Base-by-base conservation (phyloP, 805 yeast species). In the Candida methanosorbosa region DNA sequence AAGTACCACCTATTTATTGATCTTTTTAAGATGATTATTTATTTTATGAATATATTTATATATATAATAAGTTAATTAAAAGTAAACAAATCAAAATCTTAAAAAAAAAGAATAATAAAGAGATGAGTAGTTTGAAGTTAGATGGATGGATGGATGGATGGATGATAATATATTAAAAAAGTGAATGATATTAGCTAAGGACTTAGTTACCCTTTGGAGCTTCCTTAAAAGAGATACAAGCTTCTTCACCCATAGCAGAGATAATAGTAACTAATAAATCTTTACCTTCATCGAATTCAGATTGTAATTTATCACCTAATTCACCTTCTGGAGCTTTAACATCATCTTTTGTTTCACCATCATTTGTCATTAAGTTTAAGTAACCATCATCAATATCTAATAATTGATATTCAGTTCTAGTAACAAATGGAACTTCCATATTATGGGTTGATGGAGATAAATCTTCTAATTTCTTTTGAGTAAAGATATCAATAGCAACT, bases 401-500 rank as follows among this genome's bases (percentile, higher is more conserved):
- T 67, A 82, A 84, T 76, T 85, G 95, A 82, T 48, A 92, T 78
- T 92, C 98, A 55, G 81, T 76, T 81, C 98, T 94, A 62, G 68
- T 62, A 59, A 92, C 98, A 66, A 86, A 80, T 71, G 98, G 98
- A 64, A 90, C 97, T 72, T 90, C 97, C 97, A 92, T 88, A 76
- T 92, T 92, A 80, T 92, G 98, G 75, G 98, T 92, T 48, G 98
- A 92, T 72, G 98, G 98, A 54, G 98, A 92, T 68, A 92, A 83
- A 74, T 92, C 98, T 81, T 92, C 98, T 70, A 88, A 81, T 78
- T 92, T 92, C 88, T 92, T 92, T 70, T 85, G 83, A 59, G 98
- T 92, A 90, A 92, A 92, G 68, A 92, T 90, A 69, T 92, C 98
- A 58, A 84, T 80, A 64, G 97, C 97, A 53, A 92, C 97, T 73